Conservation (phyloP, 345 rosid genomes). For the Bruguiera parviflora region DNA sequence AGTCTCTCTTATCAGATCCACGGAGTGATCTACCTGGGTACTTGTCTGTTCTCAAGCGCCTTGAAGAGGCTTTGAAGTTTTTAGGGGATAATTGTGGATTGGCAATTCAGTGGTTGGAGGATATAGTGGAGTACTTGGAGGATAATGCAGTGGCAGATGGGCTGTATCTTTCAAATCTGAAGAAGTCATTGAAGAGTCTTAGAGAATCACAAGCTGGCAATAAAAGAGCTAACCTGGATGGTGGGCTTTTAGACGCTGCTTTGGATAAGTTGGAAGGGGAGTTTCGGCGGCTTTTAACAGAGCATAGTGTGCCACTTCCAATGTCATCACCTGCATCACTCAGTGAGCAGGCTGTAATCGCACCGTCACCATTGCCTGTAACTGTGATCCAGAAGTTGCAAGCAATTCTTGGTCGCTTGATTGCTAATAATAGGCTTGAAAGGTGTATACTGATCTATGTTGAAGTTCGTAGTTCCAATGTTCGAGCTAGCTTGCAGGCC, state of each 20-base stretch:
- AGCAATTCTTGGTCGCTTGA: slow-evolving; percentile 84
- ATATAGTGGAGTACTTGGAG: slow-evolving; percentile 91
- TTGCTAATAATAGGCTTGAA: slow-evolving; percentile 77
- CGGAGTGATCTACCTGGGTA: slow-evolving; percentile 74
- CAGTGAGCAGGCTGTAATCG: slow-evolving; percentile 68
- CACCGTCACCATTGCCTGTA: slow-evolving; percentile 88
- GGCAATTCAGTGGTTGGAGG: slow-evolving; percentile 98
- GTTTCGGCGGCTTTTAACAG: slow-evolving; percentile 68
- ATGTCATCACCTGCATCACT: slow-evolving; percentile 67
- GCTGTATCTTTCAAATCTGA: slow-evolving; percentile 60
- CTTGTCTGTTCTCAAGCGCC: slow-evolving; percentile 76
- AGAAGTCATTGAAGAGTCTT: slow-evolving; percentile 59
- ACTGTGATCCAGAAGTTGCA: slow-evolving; percentile 83
- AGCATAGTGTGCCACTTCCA: slow-evolving; percentile 82
- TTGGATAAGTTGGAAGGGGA: slow-evolving; percentile 75
- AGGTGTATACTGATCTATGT: slow-evolving; percentile 78
- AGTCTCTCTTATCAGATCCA: slow-evolving; percentile 82
- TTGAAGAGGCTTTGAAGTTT: slow-evolving; percentile 89
- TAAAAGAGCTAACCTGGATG: slow-evolving; percentile 52
- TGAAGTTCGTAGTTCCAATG: slow-evolving; percentile 82
- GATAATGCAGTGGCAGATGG: slow-evolving; percentile 80
- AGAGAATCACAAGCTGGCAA: slow-evolving; percentile 51
- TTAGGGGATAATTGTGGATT: slow-evolving; percentile 89
- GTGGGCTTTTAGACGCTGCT: slow-evolving; percentile 84
- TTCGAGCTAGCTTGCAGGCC: slow-evolving; percentile 85